Evolutionary conservation across 1,284 basidiomycete genomes (phyloP).

Genomic region (Rhodofomes roseus): DNA sequence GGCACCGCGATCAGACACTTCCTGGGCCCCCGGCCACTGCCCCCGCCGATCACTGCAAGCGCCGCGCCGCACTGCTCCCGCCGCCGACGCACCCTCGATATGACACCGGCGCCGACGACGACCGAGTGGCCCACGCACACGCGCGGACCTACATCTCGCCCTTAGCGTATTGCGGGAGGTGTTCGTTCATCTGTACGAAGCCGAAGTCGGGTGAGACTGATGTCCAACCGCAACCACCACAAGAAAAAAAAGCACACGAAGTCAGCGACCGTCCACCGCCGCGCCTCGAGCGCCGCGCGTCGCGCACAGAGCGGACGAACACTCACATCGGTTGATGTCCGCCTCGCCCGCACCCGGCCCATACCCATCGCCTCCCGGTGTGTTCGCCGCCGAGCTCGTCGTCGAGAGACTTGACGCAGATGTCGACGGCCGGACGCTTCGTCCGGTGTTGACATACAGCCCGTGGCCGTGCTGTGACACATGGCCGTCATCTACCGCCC

Average conservation of each 20-base stretch:
- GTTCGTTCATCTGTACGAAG: constrained; percentile 72
- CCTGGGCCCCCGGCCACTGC: not conserved
- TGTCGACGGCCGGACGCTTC: constrained; percentile 62
- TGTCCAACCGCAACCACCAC: constrained; percentile 15
- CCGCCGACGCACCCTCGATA: not conserved
- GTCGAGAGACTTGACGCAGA: constrained; percentile 74
- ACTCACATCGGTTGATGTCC: constrained; percentile 80
- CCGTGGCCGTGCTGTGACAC: constrained; percentile 31
- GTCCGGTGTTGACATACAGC: constrained; percentile 29
- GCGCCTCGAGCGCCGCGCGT: not conserved
- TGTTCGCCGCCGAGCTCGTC: constrained; percentile 69
- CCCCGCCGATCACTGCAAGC: not conserved
- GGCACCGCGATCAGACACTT: constrained; percentile 1
- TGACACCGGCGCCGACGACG: not conserved
- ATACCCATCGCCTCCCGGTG: constrained; percentile 52
- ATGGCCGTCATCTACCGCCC: constrained; percentile 40
- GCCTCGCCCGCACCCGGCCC: constrained; percentile 41
- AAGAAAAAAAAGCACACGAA: constrained; percentile 28
- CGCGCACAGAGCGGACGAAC: constrained; percentile 14
- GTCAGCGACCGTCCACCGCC: constrained; percentile 15
- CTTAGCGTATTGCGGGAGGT: constrained; percentile 67
- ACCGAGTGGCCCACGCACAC: not conserved
- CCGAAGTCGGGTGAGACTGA: constrained; percentile 81
- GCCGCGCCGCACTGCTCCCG: not conserved
- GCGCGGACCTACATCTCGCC: constrained; percentile 40